Evolutionary conservation across 371 early-diverging fungal species (phyloP).

Genomic region (Lichtheimia corymbifera): DNA sequence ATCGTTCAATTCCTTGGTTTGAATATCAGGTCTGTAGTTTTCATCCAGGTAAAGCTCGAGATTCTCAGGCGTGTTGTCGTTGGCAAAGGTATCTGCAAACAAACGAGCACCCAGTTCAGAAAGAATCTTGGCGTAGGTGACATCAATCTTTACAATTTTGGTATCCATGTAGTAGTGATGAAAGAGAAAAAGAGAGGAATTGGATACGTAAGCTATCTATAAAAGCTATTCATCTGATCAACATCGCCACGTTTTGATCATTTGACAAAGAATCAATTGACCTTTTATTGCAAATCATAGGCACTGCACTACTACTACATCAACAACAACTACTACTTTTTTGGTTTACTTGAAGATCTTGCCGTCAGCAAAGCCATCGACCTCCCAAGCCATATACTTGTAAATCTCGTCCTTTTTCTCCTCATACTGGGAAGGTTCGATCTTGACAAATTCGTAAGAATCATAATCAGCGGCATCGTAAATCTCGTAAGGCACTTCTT

Average conservation of each 20-base stretch:
- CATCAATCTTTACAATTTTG: slow-evolving; percentile 11
- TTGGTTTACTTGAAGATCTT: slow-evolving; percentile 38
- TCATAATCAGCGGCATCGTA: slow-evolving; percentile 88
- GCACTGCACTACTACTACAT: no score
- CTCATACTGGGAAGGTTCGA: slow-evolving; percentile 68
- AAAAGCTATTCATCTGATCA: no score
- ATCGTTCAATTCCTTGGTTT: slow-evolving; percentile 21
- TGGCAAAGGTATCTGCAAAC: slow-evolving; percentile 23
- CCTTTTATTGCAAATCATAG: no score
- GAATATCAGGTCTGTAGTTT: slow-evolving; percentile 18
- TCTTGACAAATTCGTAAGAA: slow-evolving; percentile 83
- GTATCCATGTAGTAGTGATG: background rate
- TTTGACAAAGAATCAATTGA: no score
- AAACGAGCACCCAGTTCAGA: slow-evolving; percentile 16
- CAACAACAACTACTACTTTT: background rate
- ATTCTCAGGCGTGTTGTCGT: slow-evolving; percentile 13
- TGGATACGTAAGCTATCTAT: no score
- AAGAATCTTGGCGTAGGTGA: slow-evolving; percentile 14
- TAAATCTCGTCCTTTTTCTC: slow-evolving; percentile 52
- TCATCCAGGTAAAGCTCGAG: slow-evolving; percentile 18
- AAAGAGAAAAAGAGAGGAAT: no score
- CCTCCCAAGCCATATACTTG: slow-evolving; percentile 53
- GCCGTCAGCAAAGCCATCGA: slow-evolving; percentile 49
- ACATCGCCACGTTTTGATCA: no score
- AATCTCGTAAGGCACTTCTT: slow-evolving; percentile 85